Evolutionary conservation across 1,284 basidiomycete genomes (phyloP), one percentile per base, ranked within the genome.

Genomic region (Cutaneotrichosporon mucoides): DNA sequence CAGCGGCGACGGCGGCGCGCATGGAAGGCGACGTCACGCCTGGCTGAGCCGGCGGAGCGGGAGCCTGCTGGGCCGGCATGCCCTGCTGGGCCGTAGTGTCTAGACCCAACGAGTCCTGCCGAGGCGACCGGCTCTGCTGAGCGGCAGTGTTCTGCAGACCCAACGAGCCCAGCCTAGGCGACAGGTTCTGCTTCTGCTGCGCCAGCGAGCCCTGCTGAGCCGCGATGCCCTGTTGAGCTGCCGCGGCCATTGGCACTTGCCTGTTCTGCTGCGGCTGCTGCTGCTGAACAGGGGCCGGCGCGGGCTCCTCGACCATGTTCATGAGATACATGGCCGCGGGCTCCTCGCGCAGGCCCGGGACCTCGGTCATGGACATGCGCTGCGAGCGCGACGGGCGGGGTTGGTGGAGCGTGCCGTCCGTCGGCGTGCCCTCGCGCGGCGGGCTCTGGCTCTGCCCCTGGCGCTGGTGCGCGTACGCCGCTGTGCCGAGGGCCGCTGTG

Each of bases 241-340:
- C 7, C 16, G 49, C 8, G 12, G 47, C 36, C 24, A 24, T 24
- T 24, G 24, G 24, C 24, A 24, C 24, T 24, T 12, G 45, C 54
- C 9, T 12, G 6, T 44, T 40, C 49, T 5, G 33, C 33, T 24
- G 37, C 10, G 8, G 16, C 3, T 35, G 12, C 40, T 16, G 49
- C 46, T 36, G 46, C 8, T 35, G 46, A 34, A 10, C 34, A 6
- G 46, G 24, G 3, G 46, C 33, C 5, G 13, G 33, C 4, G 15
- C 55, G 1, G 66, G 67, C 50, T 75, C 73, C 53, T 73, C 73
- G 4, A 75, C 75, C 71, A 76, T 75, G 61, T 74, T 76, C 71
- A 73, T 73, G 35, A 76, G 66, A 56, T 76, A 76, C 59, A 70
- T 59, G 12, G 74, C 74, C 1, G 74, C 71, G 5, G 75, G 75